These are phyloP conservation scores for Usnea hakonensis DNA, from an alignment of 495 filamentous ascomycete genomes.

Conservation along the genomic window DNA sequence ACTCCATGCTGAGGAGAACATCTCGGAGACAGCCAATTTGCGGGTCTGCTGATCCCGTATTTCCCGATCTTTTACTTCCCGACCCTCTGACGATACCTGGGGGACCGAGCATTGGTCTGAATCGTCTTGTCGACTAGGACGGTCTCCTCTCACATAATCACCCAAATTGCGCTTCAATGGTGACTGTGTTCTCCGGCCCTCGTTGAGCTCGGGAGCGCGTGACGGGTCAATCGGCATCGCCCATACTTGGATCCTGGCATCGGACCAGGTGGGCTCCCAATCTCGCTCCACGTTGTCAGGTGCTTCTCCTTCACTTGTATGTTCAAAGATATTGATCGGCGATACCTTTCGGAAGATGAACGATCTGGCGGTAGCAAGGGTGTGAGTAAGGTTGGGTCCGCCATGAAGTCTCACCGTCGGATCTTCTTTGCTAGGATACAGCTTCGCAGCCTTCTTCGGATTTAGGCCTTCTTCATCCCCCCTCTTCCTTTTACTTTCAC, in stretches of 20 bases:
- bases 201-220: not conserved
- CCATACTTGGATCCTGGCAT: constrained; percentile 75
- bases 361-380: constrained; percentile 68
- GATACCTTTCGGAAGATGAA: constrained; percentile 85
- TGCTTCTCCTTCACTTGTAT: constrained; percentile 31
- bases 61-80: constrained; percentile 28
- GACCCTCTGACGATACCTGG: constrained; percentile 11
- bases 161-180: constrained; percentile 57
- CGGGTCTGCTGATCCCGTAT: constrained; percentile 43
- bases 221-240: constrained; percentile 52
- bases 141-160: constrained; percentile 40
- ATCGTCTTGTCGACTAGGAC: constrained; percentile 10
- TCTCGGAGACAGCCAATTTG: constrained; percentile 57
- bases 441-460: constrained; percentile 25
- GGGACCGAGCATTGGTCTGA: constrained; percentile 3
- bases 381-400: constrained; percentile 66
- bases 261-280: constrained; percentile 59
- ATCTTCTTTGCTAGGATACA: constrained; percentile 11
- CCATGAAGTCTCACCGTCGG: constrained; percentile 62
- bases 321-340: constrained; percentile 59
- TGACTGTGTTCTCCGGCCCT: constrained; percentile 25
- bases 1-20: constrained; percentile 76
- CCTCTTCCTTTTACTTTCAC: constrained; percentile 6
- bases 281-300: constrained; percentile 18
- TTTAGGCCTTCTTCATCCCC: constrained; percentile 29